These are phyloP conservation scores for Prillingera fragicola DNA, from an alignment of 1,284 basidiomycete species.

Conservation along the genomic window DNA sequence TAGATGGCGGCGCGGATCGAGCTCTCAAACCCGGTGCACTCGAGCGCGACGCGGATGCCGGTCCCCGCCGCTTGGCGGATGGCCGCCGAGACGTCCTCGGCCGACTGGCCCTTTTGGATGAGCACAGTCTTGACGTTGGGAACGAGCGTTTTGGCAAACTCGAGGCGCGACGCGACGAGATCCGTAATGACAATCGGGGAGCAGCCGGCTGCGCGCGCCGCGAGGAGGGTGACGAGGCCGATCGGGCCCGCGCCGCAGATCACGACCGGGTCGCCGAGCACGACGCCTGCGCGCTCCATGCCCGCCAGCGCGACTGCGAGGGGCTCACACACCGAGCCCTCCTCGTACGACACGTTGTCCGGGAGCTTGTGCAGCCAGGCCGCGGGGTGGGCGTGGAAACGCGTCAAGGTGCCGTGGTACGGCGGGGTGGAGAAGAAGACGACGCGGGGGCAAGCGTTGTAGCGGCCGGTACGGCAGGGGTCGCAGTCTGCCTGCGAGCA, in stretches of 20 bases:
- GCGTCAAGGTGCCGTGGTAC: constrained; percentile 50
- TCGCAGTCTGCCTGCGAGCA: constrained; percentile 51
- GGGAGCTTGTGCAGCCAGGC: constrained; percentile 55
- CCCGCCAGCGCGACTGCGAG: constrained; percentile 54
- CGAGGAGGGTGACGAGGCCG: constrained; percentile 53
- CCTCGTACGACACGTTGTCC: constrained; percentile 50
- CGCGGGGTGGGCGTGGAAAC: constrained; percentile 54
- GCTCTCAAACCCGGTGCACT: constrained; percentile 73
- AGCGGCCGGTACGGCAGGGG: constrained; percentile 52
- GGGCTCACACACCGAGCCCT: constrained; percentile 54
- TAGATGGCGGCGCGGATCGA: constrained; percentile 78
- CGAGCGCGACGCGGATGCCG: constrained; percentile 40
- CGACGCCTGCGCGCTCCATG: constrained; percentile 51
- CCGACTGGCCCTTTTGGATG: constrained; percentile 33
- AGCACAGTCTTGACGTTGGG: constrained; percentile 49
- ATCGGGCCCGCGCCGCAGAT: constrained; percentile 54
- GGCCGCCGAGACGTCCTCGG: constrained; percentile 37
- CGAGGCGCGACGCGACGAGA: constrained; percentile 51
- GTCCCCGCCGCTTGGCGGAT: constrained; percentile 43
- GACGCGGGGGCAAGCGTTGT: constrained; percentile 52
- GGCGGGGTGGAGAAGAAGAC: constrained; percentile 53
- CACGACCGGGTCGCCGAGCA: constrained; percentile 50
- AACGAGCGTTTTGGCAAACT: constrained; percentile 53
- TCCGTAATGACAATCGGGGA: constrained; percentile 55
- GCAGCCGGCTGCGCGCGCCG: constrained; percentile 53